These are phyloP conservation scores for Leishmania major DNA, from an alignment of 208 protist species.

Conservation along the genomic window DNA sequence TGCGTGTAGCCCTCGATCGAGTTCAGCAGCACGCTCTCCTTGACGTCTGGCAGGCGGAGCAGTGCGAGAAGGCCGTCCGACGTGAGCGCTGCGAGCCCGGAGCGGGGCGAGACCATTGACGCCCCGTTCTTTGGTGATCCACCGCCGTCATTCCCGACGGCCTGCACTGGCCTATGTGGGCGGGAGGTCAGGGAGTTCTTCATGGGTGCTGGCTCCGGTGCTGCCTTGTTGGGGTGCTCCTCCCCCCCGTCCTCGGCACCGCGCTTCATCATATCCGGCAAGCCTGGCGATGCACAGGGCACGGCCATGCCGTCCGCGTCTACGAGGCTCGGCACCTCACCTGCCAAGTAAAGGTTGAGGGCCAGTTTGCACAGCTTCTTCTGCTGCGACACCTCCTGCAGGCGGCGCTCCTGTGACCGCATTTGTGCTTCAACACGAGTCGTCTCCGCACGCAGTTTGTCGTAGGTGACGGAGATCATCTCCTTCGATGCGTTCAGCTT, in stretches of 20 bases:
- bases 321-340: constrained; percentile 53
- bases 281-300: constrained; percentile 9
- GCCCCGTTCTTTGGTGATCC: constrained; percentile 14
- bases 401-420: constrained; percentile 54
- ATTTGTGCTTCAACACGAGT: constrained; percentile 83
- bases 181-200: constrained; percentile 33
- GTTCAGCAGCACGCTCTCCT: constrained; percentile 73
- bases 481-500: constrained; percentile 50
- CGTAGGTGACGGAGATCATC: constrained; percentile 57
- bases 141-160: constrained; percentile 3
- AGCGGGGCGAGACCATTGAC: constrained; percentile 7
- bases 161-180: constrained; percentile 4
- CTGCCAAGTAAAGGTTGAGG: constrained; percentile 72
- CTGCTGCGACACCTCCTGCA: constrained; percentile 64
- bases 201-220: constrained; percentile 40
- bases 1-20: constrained; percentile 73
- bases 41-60: constrained; percentile 78
- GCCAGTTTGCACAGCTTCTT: constrained; percentile 78
- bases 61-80: constrained; percentile 59
- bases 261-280: constrained; percentile 30
- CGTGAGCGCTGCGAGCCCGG: constrained; percentile 27
- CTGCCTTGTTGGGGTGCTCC: constrained; percentile 35
- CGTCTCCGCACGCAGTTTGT: constrained; percentile 83
- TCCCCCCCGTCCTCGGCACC: constrained; percentile 40
- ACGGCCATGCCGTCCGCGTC: constrained; percentile 24